Conservation (phyloP, 257 asterid species). For the Primulina tabacum region DNA sequence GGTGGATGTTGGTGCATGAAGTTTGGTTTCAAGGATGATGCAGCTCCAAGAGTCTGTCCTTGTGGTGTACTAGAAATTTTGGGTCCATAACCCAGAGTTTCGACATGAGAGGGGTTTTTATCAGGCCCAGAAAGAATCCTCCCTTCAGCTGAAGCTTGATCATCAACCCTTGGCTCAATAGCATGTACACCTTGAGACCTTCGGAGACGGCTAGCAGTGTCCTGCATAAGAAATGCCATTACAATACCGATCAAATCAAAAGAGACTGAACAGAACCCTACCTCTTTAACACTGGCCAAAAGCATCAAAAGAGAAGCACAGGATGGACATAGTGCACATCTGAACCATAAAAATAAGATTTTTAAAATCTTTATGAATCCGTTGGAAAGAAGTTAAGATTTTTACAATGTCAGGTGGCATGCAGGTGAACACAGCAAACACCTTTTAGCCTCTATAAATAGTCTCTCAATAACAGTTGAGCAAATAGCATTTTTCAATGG, state of each 20-base stretch:
- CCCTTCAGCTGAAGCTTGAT: constrained; percentile 53
- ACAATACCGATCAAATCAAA: constrained; percentile 4
- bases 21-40: constrained; percentile 41
- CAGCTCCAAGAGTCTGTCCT: constrained; percentile 35
- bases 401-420: neutral
- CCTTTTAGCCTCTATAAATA: neutral
- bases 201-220: constrained; percentile 38
- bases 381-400: neutral
- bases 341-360: neutral
- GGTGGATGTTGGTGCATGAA: constrained; percentile 42
- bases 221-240: constrained; percentile 38
- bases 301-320: neutral
- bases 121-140: constrained; percentile 33
- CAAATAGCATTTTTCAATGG: neutral
- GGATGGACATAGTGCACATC: neutral
- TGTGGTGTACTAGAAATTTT: constrained; percentile 38
- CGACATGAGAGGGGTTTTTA: constrained; percentile 38
- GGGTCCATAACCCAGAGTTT: constrained; percentile 35
- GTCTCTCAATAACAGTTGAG: neutral
- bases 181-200: constrained; percentile 36
- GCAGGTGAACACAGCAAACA: neutral
- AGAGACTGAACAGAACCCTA: neutral
- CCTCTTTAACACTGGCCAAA: neutral
- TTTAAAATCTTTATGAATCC: neutral
- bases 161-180: constrained; percentile 41